Conservation (phyloP, 108 stramenopile genomes). For the Fragilaria crotonensis region DNA sequence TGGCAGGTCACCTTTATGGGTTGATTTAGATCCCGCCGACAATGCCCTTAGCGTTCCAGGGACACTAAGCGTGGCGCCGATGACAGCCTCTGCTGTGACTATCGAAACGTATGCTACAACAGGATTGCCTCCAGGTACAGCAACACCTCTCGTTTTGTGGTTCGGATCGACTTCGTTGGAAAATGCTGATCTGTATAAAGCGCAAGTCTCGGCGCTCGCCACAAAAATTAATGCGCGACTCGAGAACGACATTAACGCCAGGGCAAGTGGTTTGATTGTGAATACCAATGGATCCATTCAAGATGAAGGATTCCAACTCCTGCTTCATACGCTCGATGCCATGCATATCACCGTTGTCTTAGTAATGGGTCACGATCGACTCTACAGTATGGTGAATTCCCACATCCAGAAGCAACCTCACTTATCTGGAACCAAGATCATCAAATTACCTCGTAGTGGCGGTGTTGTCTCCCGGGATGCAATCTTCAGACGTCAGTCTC, state of each 20-base stretch:
- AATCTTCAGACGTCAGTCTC: slow-evolving; percentile 47
- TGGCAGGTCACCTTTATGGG: slow-evolving; percentile 68
- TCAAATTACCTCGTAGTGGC: slow-evolving; percentile 80
- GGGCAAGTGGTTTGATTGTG: slow-evolving; percentile 71
- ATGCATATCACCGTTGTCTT: slow-evolving; percentile 68
- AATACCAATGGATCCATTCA: slow-evolving; percentile 79
- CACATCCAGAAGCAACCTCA: slow-evolving; percentile 40
- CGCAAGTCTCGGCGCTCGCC: slow-evolving; percentile 62
- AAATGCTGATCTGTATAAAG: slow-evolving; percentile 43
- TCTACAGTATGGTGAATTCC: slow-evolving; percentile 74
- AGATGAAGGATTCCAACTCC: slow-evolving; percentile 49
- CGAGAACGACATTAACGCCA: slow-evolving; percentile 45
- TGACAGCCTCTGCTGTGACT: slow-evolving; percentile 37
- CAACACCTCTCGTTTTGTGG: slow-evolving; percentile 67
- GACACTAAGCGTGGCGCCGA: slow-evolving; percentile 56
- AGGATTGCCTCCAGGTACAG: slow-evolving; percentile 33
- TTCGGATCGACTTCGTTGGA: slow-evolving; percentile 43
- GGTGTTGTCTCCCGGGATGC: slow-evolving; percentile 66
- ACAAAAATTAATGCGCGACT: slow-evolving; percentile 48
- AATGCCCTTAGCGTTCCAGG: slow-evolving; percentile 73
- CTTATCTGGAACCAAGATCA: slow-evolving; percentile 44
- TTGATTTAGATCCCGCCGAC: slow-evolving; percentile 75
- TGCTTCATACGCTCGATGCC: slow-evolving; percentile 61
- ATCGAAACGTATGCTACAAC: slow-evolving; percentile 54
- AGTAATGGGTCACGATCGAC: slow-evolving; percentile 81